phyloP scores from a whole-genome alignment of 2,329 filamentous ascomycete genomes.

The Chrysosphaeria jannelii region DNA sequence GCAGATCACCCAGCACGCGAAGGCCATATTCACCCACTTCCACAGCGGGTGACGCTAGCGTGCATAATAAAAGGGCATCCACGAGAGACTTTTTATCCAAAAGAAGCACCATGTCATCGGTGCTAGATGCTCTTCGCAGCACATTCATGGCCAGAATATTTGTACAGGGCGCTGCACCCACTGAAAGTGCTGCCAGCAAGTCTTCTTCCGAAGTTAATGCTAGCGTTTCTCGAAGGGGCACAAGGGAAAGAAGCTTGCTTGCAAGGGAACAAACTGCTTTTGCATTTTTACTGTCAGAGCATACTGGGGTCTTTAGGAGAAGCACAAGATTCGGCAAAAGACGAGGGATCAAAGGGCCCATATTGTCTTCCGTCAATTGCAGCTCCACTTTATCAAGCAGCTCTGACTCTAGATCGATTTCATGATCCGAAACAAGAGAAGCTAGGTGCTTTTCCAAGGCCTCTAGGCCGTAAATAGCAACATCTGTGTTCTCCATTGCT shows the following conservation, averaged over 20 bases:
- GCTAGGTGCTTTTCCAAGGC: too few relatives aligned
- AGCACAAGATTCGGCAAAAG: slow-evolving; percentile 22
- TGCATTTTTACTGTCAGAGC: slow-evolving; percentile 9
- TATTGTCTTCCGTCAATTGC: slow-evolving; percentile 26
- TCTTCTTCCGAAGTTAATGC: slow-evolving; percentile 19
- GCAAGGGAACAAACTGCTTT: slow-evolving; percentile 19
- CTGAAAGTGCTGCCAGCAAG: slow-evolving; percentile 20
- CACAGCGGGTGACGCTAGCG: slow-evolving; percentile 19
- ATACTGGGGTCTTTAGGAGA: slow-evolving; percentile 14
- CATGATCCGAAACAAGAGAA: too few relatives aligned
- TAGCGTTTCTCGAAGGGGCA: slow-evolving; percentile 20
- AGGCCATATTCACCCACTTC: slow-evolving; percentile 23
- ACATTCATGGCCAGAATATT: slow-evolving; percentile 26
- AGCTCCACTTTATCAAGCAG: slow-evolving; percentile 28
- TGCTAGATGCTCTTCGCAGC: slow-evolving; percentile 14
- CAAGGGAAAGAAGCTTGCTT: slow-evolving; percentile 22
- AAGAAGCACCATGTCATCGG: background rate
- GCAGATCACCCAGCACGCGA: slow-evolving; percentile 19
- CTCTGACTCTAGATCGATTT: slow-evolving; percentile 13
- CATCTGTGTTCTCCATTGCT: too few relatives aligned
- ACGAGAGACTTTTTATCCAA: slow-evolving; percentile 10
- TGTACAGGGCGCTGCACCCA: slow-evolving; percentile 21
- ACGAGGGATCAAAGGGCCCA: slow-evolving; percentile 17
- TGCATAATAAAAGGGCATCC: slow-evolving; percentile 14
- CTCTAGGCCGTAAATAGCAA: too few relatives aligned